phyloP scores from a whole-genome alignment of 306 rosid genomes.

The Cicer cuneatum region DNA sequence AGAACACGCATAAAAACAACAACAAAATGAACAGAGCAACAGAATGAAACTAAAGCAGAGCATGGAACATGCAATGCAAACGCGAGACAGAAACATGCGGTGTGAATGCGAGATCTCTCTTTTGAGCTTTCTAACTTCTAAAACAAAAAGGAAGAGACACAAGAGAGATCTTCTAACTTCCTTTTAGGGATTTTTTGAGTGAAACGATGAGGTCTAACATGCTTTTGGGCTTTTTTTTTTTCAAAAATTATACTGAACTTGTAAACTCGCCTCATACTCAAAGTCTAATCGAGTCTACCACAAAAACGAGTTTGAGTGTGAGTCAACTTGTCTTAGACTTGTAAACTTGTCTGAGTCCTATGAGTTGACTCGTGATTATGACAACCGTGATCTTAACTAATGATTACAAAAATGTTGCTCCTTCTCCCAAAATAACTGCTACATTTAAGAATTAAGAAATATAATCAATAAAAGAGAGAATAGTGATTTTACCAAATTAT shows the following conservation, averaged over 20 bases:
- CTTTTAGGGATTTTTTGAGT: background rate
- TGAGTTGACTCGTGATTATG: background rate
- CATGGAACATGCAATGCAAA: no score
- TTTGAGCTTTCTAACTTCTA: background rate
- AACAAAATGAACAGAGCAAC: background rate
- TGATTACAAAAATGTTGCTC: no score
- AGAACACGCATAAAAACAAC: background rate
- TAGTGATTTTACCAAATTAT: no score
- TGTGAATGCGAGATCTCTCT: background rate
- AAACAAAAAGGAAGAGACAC: background rate
- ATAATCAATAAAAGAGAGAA: no score
- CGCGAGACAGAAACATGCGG: background rate
- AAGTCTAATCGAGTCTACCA: background rate
- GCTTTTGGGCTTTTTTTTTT: background rate
- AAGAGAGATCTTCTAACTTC: background rate
- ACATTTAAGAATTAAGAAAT: no score
- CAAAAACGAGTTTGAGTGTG: background rate
- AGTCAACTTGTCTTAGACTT: background rate
- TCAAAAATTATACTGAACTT: background rate
- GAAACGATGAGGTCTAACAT: background rate
- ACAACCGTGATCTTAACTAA: background rate
- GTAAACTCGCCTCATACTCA: background rate
- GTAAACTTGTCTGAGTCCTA: background rate
- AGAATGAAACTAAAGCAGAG: no score
- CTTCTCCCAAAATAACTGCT: no score